Base-by-base conservation (phyloP, 75 land plant genomes). In the Pinus albicaulis region DNA sequence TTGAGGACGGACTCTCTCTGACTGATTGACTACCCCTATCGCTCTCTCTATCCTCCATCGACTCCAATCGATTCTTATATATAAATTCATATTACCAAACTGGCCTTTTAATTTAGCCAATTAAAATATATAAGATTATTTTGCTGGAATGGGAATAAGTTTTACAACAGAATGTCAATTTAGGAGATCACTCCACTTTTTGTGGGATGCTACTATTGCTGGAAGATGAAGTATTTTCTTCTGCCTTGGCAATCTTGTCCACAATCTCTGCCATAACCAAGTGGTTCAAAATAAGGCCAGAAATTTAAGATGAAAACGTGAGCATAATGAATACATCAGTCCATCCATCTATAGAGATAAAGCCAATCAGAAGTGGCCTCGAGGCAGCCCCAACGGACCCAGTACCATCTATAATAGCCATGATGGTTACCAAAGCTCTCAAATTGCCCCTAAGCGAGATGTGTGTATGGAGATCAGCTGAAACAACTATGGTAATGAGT, bases 391-490 rank as follows among this genome's bases (percentile, higher is more conserved):
- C 98, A 20, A 95, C 80, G 2, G 98, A 92, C 25, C 98, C 98
- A 2, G 98, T 92, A 52, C 98, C 98, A 71, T 94, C 98, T n/a
- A 94, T 94, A n/a, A 94, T 92, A 1, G 98, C 98, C 3, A 93
- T 92, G 36, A 95, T 95, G 16, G 95, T 95, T 12, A 95, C 98
- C 69, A 95, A 57, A 14, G 98, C 98, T 72, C 90, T 76, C 1
- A 92, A 82, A 53, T 90, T 88, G 26, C 98, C 34, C 69, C 55
- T 12, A 80, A 80, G 11, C 77, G 75, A 38, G 78, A 77, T 34
- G 79, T 79, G 98, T 2, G 98, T 92, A 3, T 95, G 95, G 58
- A 95, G 82, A 55, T 95, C 98, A 15, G 98, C 91, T 2, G 98
- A 95, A 20, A 94, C 98, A 5, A 93, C 98, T 16, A 79, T 82